Base-by-base conservation (phyloP, 768 basidiomycete species). In the Rhodotorula graminis region DNA sequence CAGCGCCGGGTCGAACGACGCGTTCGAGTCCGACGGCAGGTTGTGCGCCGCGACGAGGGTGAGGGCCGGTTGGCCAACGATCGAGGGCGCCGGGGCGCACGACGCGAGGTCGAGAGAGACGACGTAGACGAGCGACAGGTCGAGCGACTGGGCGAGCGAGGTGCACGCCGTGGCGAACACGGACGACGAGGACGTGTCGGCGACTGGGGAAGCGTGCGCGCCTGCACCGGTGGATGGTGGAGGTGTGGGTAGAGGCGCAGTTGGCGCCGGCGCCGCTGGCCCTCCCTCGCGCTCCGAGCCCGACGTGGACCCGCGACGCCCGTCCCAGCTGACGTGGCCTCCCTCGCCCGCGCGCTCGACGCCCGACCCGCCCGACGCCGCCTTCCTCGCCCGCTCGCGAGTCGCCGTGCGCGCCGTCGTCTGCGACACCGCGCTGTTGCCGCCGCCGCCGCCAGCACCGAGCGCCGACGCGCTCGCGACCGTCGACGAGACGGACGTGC, bases 111-210 rank as follows among this genome's bases (percentile, higher is more conserved):
- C 63, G 60, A 73, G 69, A 37, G 53, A 44, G 66, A 74, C 69
- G 59, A 74, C 58, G 63, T 74, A 74, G 63, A 71, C 69, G 33
- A 74, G 61, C 2, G 57, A 29, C 49, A 74, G 73, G 40, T 58
- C 31, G 58, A 74, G 66, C 12, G 11, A 18, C 1, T 59, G 14
- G 1, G 69, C 69, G 55, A 74, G 69, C 0, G 65, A 56, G 9
- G 50, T n/a, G 47, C 65, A 70, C 18, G 73, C 69, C 6, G 58
- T 46, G 44, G 42, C n/a, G 40, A 37, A 70, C 50, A 58, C 60
- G 23, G 47, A 60, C 21, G 19, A 37, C 33, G 61, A 56, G 57
- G 55, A 50, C 42, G 33, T 57, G 7, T 12, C 44, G 9, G 64
- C 61, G 57, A 72, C 58, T 14, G 64, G 46, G 7, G 65, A 18